Conservation (phyloP, 2,329 filamentous ascomycete genomes). For the Aspergillus piperis region DNA sequence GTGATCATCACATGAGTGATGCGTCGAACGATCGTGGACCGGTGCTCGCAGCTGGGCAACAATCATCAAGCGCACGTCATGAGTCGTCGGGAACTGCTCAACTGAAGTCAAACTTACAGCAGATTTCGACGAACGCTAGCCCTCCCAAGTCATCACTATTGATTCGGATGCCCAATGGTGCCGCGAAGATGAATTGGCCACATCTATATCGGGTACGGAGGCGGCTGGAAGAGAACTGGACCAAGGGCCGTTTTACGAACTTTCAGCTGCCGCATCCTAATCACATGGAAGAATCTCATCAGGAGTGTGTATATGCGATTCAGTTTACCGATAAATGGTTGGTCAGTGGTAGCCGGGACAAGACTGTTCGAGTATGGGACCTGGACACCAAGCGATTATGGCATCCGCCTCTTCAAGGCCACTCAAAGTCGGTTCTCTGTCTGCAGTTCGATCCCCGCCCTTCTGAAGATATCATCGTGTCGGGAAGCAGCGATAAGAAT, state of each 20-base stretch:
- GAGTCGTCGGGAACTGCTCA: conserved; percentile 10
- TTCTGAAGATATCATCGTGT: conserved; percentile 88
- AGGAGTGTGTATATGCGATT: conserved; percentile 91
- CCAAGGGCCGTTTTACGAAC: conserved; percentile 74
- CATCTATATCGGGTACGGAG: conserved; percentile 88
- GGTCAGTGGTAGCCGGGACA: conserved; percentile 90
- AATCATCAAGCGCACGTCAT: conserved; percentile 19
- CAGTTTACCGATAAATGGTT: conserved; percentile 84
- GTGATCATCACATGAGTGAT: conserved; percentile 49
- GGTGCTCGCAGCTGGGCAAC: conserved; percentile 18
- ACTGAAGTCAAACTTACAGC: conserved; percentile 14
- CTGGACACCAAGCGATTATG: conserved; percentile 77
- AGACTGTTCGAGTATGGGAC: conserved; percentile 86
- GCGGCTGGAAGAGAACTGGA: conserved; percentile 88
- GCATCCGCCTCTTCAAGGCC: conserved; percentile 71
- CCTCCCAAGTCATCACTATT: conserved; percentile 35
- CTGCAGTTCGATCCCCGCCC: conserved; percentile 90
- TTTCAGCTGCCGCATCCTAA: conserved; percentile 89
- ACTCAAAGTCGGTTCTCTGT: conserved; percentile 85
- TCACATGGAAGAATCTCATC: conserved; percentile 78
- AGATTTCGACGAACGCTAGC: conserved; percentile 21
- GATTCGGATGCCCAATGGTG: conserved; percentile 35
- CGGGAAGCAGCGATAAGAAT: conserved; percentile 87
- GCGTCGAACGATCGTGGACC: conserved; percentile 28
- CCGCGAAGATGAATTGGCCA: conserved; percentile 77